phyloP scores from a whole-genome alignment of 345 rosid genomes.

The Citrus mangshanensis region DNA sequence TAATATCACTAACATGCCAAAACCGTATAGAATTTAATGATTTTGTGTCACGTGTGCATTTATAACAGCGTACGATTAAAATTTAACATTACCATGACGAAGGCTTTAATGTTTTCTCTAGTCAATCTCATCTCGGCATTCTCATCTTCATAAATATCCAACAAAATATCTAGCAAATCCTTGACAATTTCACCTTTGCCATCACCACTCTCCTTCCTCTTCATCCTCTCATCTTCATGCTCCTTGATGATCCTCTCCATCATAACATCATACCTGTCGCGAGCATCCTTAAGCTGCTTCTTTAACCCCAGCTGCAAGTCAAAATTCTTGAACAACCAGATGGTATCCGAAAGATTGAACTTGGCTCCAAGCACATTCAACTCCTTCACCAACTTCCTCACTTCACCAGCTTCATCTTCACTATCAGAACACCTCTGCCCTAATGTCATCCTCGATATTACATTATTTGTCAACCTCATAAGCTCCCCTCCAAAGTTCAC shows the following conservation, averaged over 20 bases:
- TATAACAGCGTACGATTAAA: too few species aligned
- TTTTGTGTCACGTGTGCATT: too few species aligned
- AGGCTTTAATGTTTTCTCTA: conserved; percentile 70
- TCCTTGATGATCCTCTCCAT: conserved; percentile 68
- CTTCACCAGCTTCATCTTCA: conserved; percentile 39
- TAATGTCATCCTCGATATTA: conserved; percentile 60
- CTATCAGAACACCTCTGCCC: conserved; percentile 39
- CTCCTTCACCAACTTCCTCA: conserved; percentile 58
- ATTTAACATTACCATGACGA: conserved; percentile 53
- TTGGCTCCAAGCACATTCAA: conserved; percentile 47
- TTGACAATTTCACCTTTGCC: conserved; percentile 12
- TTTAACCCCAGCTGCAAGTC: conserved; percentile 56
- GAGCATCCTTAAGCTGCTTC: conserved; percentile 56
- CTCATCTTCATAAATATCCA: conserved; percentile 64
- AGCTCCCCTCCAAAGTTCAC: conserved; percentile 50
- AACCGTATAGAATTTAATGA: too few species aligned
- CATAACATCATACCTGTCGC: conserved; percentile 52
- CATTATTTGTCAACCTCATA: conserved; percentile 53
- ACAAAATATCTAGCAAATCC: conserved; percentile 60
- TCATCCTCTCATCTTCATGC: conserved; percentile 40
- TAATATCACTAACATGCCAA: background rate
- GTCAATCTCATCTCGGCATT: conserved; percentile 54
- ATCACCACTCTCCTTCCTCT: conserved; percentile 6
- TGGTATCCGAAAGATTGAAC: conserved; percentile 56
- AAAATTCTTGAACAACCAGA: conserved; percentile 64